Percentiles rank a stretch among this genome's conserved stretches.
phyloP scores from a whole-genome alignment of 2,329 filamentous ascomycete genomes.

The Xylaria sp. region DNA sequence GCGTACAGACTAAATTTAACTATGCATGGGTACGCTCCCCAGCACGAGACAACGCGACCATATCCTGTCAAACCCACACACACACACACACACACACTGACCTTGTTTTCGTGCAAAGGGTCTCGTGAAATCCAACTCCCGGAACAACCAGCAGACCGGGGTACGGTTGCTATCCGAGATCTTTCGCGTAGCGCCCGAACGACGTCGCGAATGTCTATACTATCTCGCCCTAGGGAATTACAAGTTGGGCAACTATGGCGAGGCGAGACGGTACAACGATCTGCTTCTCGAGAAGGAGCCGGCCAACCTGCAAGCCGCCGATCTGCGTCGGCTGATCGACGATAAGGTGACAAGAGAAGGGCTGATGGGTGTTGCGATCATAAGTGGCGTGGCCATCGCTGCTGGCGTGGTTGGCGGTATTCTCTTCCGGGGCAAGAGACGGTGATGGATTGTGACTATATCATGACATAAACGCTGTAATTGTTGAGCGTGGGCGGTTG shows the following conservation, averaged over 20 bases:
- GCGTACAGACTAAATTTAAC: conserved; percentile 99
- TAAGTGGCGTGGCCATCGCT: conserved; percentile 90
- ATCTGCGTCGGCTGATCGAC: conserved; percentile 88
- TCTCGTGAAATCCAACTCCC: conserved; percentile 88
- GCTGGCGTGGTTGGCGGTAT: conserved; percentile 93
- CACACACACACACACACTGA: conserved; percentile 16
- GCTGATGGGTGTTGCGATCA: conserved; percentile 91
- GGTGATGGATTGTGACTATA: conserved; percentile 36
- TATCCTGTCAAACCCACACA: neutral
- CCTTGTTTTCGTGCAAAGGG: conserved; percentile 65
- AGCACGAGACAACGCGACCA: neutral
- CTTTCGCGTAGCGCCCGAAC: conserved; percentile 91
- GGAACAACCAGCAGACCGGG: conserved; percentile 90
- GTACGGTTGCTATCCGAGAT: conserved; percentile 95
- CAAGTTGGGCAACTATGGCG: conserved; percentile 97
- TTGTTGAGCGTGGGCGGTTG: conserved; percentile 33
- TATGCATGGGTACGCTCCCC: conserved; percentile 84
- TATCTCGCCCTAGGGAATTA: conserved; percentile 97
- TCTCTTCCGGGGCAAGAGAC: conserved; percentile 67
- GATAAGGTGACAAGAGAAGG: conserved; percentile 97
- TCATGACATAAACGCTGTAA: neutral
- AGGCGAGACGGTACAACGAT: conserved; percentile 95
- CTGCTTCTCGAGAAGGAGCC: conserved; percentile 90
- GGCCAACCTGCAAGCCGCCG: conserved; percentile 87
- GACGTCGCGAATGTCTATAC: conserved; percentile 96